Base-by-base conservation (phyloP, 164 flowering plant species). In the Vitis rotundifolia region DNA sequence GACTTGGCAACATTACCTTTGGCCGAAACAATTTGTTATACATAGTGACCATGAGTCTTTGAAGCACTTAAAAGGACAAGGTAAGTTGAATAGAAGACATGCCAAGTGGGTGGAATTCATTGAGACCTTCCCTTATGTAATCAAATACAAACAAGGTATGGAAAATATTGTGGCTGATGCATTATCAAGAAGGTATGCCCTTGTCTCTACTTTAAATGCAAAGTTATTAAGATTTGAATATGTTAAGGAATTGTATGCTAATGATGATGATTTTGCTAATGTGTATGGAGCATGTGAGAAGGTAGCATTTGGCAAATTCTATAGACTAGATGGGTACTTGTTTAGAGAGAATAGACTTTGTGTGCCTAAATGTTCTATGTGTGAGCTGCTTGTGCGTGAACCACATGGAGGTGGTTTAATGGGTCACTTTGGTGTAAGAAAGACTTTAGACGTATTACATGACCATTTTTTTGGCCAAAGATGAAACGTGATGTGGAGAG, bases 301-400 rank as follows among this genome's bases (percentile, higher is more conserved):
- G 48, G 74, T 12, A 7, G 47, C 54, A 29, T 29, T 31, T 31
- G n/a, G 11, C 14, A 47, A 22, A 15, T 29, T 61, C 29, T 1
- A 9, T 12, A 61, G 49, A 14, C 2, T 8, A 1, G n/a, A 22
- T 2, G 14, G 44, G 15, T 61, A 61, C 58, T 48, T 74, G 11
- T 68, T 47, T 19, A 63, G 26, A 50, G 37, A 49, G 10, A 55
- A 57, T 47, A 62, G 47, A 11, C n/a, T n/a, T 28, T 68, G 71
- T 44, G 31, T 71, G 14, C 69, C 68, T 56, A 15, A 19, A 12
- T 22, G 60, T 31, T 71, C 68, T 28, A 12, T 67, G 26, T 3
- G 67, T 14, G 78, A 75, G 49, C 22, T 64, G 28, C 51, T 75
- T 18, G 69, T 73, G 14, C 3, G 49, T n/a, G 73, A 69, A 31